Base-by-base conservation (phyloP, 2,329 filamentous ascomycete genomes). In the Talaromyces sp. region DNA sequence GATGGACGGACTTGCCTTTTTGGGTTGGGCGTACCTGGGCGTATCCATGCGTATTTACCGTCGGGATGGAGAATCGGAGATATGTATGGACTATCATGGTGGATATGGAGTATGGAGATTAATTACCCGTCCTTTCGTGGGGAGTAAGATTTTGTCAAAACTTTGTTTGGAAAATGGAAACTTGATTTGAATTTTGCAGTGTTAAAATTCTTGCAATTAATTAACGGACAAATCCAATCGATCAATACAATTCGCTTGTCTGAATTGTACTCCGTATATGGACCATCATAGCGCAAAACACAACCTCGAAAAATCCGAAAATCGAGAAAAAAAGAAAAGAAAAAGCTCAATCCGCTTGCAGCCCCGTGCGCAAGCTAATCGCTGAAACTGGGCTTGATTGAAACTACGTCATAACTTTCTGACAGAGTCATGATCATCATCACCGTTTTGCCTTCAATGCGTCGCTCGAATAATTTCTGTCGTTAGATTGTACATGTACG, bases 341-440 rank as follows among this genome's bases (percentile, higher is more conserved):
- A 17, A 25, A 19, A 61, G 59, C 59, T 61, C 59, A 49, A 25
- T 53, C 59, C 59, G 43, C 59, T 53, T 36, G 29, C 59, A 51
- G 45, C 59, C 31, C 59, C 47, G 59, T 53, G 59, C 59, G 59
- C 59, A 61, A 61, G 59, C 59, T 61, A 49, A 36, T 36, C 31
- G 31, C 53, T 56, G 31, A 56, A 56, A 56, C 53, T 54, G 51
- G 29, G 19, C 31, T 45, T 31, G 34, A 38, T 25, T 17, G 2
- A 34, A 27, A 31, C 49, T 53, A 53, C 49, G 49, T 53, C 49
- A 56, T 56, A 5, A 29, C 22, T 5, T 29, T 7, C 25, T 36
- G 29, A 19, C 27, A 34, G 49, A 54, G 17, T 34, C 13, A 34
- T 31, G 22, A 31, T 31, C 27, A 27, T 54, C 27, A 8, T 10